These are phyloP conservation scores for Amanita brunnescens DNA, from an alignment of 768 basidiomycete species.

Conservation along the genomic window DNA sequence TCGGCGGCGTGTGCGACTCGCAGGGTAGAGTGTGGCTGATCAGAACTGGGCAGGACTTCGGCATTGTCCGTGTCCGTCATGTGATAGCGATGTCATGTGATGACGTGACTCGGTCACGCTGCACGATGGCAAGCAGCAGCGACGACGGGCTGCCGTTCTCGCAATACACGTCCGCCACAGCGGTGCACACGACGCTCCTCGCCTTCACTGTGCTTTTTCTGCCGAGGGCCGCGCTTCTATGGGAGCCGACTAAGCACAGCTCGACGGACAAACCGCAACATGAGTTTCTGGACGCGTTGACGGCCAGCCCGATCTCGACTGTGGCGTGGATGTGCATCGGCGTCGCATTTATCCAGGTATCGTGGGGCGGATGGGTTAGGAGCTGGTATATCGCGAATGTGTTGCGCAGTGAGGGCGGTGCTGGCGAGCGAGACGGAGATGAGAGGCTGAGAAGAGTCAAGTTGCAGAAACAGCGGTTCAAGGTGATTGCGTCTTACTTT, in stretches of 20 bases:
- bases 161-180: conserved; percentile 57
- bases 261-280: conserved; percentile 62
- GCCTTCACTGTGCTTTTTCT: conserved; percentile 59
- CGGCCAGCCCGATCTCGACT: conserved; percentile 48
- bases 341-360: conserved; percentile 43
- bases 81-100: not conserved
- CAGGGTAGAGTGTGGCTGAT: conserved; percentile 23
- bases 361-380: conserved; percentile 68
- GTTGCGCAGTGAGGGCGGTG: conserved; percentile 8
- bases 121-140: not conserved
- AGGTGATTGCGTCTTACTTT: conserved; percentile 29
- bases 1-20: conserved; percentile 29
- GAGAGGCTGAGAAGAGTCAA: conserved; percentile 32
- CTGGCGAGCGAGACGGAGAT: conserved; percentile 26
- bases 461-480: conserved; percentile 27
- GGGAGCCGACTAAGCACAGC: conserved; percentile 24
- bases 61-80: not conserved
- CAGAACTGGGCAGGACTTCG: conserved; percentile 4
- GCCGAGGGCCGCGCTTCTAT: conserved; percentile 48
- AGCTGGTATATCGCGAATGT: conserved; percentile 43
- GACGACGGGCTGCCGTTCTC: conserved; percentile 33
- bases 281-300: conserved; percentile 59
- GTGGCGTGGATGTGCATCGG: conserved; percentile 51
- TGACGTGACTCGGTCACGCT: too few relatives aligned
- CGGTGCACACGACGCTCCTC: conserved; percentile 59